Conservation (phyloP, 805 yeast species). For the Ogataea henricii region DNA sequence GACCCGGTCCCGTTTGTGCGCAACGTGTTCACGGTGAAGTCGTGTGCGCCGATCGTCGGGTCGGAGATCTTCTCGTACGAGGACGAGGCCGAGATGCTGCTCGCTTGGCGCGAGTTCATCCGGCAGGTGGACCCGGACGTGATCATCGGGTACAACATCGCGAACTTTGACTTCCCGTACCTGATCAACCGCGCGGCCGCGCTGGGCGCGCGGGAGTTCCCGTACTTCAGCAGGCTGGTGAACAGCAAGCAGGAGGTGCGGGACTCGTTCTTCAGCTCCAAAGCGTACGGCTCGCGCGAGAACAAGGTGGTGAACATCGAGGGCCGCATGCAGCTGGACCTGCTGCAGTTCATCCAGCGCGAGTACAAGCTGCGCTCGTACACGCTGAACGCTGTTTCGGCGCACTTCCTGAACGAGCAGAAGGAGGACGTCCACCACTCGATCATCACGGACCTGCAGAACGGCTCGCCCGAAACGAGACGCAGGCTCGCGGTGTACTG, state of each 20-base stretch:
- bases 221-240: slow-evolving; percentile 80
- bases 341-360: slow-evolving; percentile 89
- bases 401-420: slow-evolving; percentile 91
- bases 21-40: slow-evolving; percentile 89
- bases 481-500: slow-evolving; percentile 96
- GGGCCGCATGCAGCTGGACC: slow-evolving; percentile 93
- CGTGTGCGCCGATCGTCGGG: slow-evolving; percentile 93
- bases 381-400: slow-evolving; percentile 92
- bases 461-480: slow-evolving; percentile 90
- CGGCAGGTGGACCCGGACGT: slow-evolving; percentile 91
- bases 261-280: slow-evolving; percentile 84
- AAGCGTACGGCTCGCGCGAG: slow-evolving; percentile 96
- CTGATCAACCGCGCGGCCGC: slow-evolving; percentile 84
- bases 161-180: slow-evolving; percentile 95
- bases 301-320: slow-evolving; percentile 89
- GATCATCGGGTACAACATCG: slow-evolving; percentile 91
- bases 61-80: slow-evolving; percentile 79
- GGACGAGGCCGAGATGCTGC: slow-evolving; percentile 79
- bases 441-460: slow-evolving; percentile 90
- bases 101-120: slow-evolving; percentile 85
- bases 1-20: slow-evolving; percentile 86
- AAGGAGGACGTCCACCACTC: slow-evolving; percentile 98
- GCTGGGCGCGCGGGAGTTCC: slow-evolving; percentile 63
- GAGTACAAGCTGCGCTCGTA: slow-evolving; percentile 94
- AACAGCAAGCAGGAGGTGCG: slow-evolving; percentile 73